Evolutionary conservation across 768 basidiomycete species (phyloP), one percentile per base, ranked within the genome.

Genomic region (Mycena metata): DNA sequence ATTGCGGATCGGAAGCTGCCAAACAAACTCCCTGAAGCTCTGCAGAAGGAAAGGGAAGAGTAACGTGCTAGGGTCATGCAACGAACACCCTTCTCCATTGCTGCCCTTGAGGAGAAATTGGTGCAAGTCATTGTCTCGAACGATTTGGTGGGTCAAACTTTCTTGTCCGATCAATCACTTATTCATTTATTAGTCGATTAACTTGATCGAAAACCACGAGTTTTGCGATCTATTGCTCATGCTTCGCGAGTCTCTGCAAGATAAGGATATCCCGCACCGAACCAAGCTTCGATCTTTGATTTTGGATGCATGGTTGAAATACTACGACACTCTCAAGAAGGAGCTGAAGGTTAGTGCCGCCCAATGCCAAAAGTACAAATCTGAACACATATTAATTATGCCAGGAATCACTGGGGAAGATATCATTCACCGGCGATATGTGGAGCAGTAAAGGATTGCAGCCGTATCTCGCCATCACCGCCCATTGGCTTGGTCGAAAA

Each of bases 201-300:
- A 76, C 56, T 66, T 80, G 30, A 66, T 79, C 23, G 74, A 79
- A 47, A 68, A 73, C 50, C 66, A 24, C 15, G 74, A 78, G 36
- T 79, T 80, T 54, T 30, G 72, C 8, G 50, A 70, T 35, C 73
- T 80, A 7, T 61, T 79, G 17, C 69, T 76, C 16, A 56, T 77
- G 15, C 64, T 79, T 17, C 47, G 61, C 21, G 64, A 74, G 19
- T 71, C 76, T 17, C 64, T 79, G 26, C 26, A 58, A 23, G 75
- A 78, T 23, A 39, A 60, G 0, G 75, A 77, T 36, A 76, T 79
- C 26, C 78, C 76, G 30, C 72, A 72, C 41, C 52, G 70, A 23
- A 76, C 74, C 3, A 74, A 75, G 52, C 55, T 78, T 30, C 56
- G 60, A 1, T 58, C 68, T 19, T 39, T 64, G 26, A 69, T 79